Evolutionary conservation across 257 asterid genomes (phyloP), one percentile per base, ranked within the genome.

Genomic region (Solanum acaule): DNA sequence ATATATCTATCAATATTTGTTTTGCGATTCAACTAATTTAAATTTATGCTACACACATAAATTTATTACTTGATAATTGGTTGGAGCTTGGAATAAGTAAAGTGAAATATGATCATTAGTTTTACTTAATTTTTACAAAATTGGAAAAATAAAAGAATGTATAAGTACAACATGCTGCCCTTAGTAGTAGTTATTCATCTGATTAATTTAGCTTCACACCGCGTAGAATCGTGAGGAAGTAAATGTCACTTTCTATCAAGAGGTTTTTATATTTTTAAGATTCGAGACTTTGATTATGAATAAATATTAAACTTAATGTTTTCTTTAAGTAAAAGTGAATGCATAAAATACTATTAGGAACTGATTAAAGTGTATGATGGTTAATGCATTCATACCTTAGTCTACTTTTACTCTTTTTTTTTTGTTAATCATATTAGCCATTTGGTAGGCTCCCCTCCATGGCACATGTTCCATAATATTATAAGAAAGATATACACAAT

Each of bases 191-290:
- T 56, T 56, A 6, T 56, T 56, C 1, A 59, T 20, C 2, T 1
- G n/a, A 20, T 59, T 2, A 8, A 56, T 20, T 8, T 8, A 59
- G 10, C 12, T 20, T 56, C 23, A 20, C 25, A 56, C 10, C 1
- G 0, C 12, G 0, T 56, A 56, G n/a, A 8, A 3, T 56, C 0
- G 8, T 0, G 12, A 56, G 1, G 11, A 0, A 56, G 25, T 56
- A 56, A 49, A 49, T 15, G 1, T 49, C 18, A 5, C 8, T 49
- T 49, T 15, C 15, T 13, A 44, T 4, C 2, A 13, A 49, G 0
- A 49, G 22, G 0, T 49, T 49, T 15, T 49, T 49, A 5, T 15
- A 7, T 56, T 56, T 56, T 56, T 1, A 20, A 18, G 8, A 7
- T 56, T 2, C 10, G 10, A 18, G 2, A 18, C 65, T 56, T 56